phyloP scores from a whole-genome alignment of 1,284 basidiomycete species.

The Boletellus deceptivus region DNA sequence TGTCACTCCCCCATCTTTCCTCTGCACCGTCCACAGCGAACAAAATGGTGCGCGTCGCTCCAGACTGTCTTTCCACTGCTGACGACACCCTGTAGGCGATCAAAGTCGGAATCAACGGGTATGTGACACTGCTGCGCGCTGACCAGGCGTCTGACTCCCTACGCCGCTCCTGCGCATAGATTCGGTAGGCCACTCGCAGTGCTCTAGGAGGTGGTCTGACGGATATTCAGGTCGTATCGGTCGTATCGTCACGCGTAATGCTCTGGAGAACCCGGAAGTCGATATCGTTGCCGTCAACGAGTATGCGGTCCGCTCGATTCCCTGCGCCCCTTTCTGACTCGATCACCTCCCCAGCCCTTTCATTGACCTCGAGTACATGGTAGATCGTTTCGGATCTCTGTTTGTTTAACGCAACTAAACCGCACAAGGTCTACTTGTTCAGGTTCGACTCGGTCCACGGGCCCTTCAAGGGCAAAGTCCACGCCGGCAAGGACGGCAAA shows the following conservation, averaged over 20 bases:
- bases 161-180: conserved; percentile 40
- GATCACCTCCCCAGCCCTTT: conserved; percentile 14
- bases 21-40: conserved; percentile 3
- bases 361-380: conserved; percentile 89
- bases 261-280: conserved; percentile 74
- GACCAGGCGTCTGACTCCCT: conserved; percentile 16
- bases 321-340: background rate
- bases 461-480: conserved; percentile 87
- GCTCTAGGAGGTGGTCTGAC: background rate
- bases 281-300: conserved; percentile 90
- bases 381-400: conserved; percentile 26
- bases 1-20: conserved; percentile 1
- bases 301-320: conserved; percentile 45
- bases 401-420: conserved; percentile 6
- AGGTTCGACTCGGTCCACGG: conserved; percentile 99
- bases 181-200: conserved; percentile 64
- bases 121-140: conserved; percentile 22
- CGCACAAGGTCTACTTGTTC: conserved; percentile 92
- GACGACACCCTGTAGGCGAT: conserved; percentile 38
- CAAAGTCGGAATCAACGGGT: conserved; percentile 96
- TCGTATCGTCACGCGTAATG: conserved; percentile 97
- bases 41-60: conserved; percentile 24
- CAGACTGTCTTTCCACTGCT: background rate
- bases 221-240: conserved; percentile 85
- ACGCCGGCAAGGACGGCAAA: conserved; percentile 80